Evolutionary conservation across 495 filamentous ascomycete species (phyloP).

Genomic region (Penicillium atrosanguineum): DNA sequence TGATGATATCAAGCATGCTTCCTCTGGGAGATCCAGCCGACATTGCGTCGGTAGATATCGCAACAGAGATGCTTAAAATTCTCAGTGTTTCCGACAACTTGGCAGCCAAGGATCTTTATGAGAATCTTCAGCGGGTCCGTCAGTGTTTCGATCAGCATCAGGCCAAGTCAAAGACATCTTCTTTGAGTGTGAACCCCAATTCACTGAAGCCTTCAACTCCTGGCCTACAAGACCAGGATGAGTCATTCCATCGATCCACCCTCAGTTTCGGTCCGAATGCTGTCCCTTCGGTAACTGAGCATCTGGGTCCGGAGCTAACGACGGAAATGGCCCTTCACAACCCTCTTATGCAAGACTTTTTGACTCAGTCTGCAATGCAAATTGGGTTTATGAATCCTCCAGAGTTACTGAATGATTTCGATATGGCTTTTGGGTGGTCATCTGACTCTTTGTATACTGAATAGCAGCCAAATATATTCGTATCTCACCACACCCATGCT

Average conservation of each 20-base stretch:
- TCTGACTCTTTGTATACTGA: too few species aligned
- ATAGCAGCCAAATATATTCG: too few species aligned
- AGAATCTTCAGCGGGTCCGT: constrained; percentile 26
- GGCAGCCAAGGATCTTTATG: constrained; percentile 30
- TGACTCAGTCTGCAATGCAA: constrained; percentile 31
- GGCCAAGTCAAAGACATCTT: too few species aligned
- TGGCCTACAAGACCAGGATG: too few species aligned
- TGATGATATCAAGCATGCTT: constrained; percentile 26
- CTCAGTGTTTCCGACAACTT: constrained; percentile 35
- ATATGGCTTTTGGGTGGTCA: constrained; percentile 3
- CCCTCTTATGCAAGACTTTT: constrained; percentile 37
- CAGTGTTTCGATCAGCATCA: constrained; percentile 17
- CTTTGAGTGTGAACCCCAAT: too few species aligned
- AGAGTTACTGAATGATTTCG: constrained; percentile 25
- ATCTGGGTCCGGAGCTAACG: constrained; percentile 20
- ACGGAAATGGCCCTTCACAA: constrained; percentile 38
- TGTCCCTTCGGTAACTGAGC: too few species aligned
- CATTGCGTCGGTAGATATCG: constrained; percentile 28
- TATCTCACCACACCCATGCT: too few species aligned
- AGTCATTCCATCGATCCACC: too few species aligned
- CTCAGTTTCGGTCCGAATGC: too few species aligned
- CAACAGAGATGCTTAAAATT: constrained; percentile 29
- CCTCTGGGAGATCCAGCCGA: constrained; percentile 23
- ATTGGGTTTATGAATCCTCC: constrained; percentile 28
- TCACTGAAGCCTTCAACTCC: too few species aligned